Conservation (phyloP, 345 rosid genomes). For the Gynandropsis gynandra region DNA sequence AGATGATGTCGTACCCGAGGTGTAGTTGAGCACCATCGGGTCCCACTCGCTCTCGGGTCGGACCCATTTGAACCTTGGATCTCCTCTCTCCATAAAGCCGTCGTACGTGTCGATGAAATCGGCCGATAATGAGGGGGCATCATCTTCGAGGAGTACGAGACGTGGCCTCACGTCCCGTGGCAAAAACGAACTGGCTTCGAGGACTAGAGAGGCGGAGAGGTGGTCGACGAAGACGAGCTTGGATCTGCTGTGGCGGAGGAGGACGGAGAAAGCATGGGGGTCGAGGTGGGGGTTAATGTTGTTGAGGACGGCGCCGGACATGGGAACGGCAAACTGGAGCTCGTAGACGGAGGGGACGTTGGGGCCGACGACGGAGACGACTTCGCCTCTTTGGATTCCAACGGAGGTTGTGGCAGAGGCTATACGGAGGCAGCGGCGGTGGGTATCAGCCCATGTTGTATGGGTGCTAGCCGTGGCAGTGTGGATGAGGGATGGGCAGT, state of each 20-base stretch:
- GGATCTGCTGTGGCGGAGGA: constrained; percentile 50
- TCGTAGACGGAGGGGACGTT: constrained; percentile 57
- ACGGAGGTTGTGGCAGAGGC: constrained; percentile 50
- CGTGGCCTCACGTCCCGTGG: constrained; percentile 7
- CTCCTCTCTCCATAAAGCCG: constrained; percentile 36
- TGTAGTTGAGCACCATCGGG: constrained; percentile 57
- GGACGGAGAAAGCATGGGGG: constrained; percentile 38
- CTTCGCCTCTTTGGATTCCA: constrained; percentile 41
- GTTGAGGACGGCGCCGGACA: constrained; percentile 61
- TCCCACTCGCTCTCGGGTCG: constrained; percentile 51
- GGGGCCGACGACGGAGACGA: constrained; percentile 57
- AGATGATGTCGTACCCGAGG: constrained; percentile 58
- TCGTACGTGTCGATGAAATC: constrained; percentile 42
- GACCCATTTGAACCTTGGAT: constrained; percentile 35
- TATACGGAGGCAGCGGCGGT: constrained; percentile 59
- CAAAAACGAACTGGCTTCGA: constrained; percentile 45
- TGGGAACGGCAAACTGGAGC: constrained; percentile 65
- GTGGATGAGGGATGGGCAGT: constrained; percentile 53
- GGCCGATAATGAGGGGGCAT: not conserved
- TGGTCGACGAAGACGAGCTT: constrained; percentile 59
- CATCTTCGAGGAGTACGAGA: constrained; percentile 41
- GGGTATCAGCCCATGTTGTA: constrained; percentile 63
- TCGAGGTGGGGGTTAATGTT: constrained; percentile 59
- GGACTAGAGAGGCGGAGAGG: constrained; percentile 26
- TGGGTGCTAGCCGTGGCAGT: constrained; percentile 36